Base-by-base conservation (phyloP, 2,329 filamentous ascomycete genomes). In the Paraconiothyrium brasiliense region DNA sequence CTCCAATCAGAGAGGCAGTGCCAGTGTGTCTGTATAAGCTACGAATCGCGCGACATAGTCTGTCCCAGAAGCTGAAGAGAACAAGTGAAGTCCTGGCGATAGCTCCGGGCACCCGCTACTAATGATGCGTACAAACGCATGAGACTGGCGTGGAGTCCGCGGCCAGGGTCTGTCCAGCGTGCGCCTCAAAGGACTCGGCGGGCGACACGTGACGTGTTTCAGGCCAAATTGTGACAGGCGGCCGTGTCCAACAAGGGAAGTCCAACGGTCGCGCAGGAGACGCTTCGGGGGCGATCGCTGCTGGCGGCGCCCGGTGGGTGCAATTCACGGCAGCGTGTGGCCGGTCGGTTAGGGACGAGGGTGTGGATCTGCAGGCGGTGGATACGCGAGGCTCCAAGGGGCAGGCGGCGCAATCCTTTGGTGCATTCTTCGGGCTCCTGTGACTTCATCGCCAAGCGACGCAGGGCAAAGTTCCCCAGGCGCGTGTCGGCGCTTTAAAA, bases 381-480 rank as follows among this genome's bases (percentile, higher is more conserved):
- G 34, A 11, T 13, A 57, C n/a, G 52, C 59, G 47, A 47, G 54
- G 27, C 54, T 32, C 14, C 16, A 57, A 37, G 41, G 20, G 47
- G 54, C 35, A 61, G 39, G 54, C 48, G 48, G 44, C 35, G 41
- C 46, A 22, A 39, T 30, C 20, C 20, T 24, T 24, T 27, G 20
- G 49, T 8, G 20, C 51, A 54, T 54, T 52, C 56, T n/a, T 46
- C 24, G 30, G 35, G 39, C 54, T 30, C 30, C 41, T 48, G 54
- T 58, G 59, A 61, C 54, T 20, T 61, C 59, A 54, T 46, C 48
- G 58, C 58, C 54, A 61, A 57, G 59, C 52, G 16, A 44, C 37
- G 16, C 39, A 32, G 24, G 16, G 16, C 54, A 57, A 24, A 24
- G 39, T 37, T 32, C 32, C 52, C 52, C 58, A 46, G 27, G 46